phyloP scores from a whole-genome alignment of 2,329 filamentous ascomycete genomes.

The Eurotiales sp. region DNA sequence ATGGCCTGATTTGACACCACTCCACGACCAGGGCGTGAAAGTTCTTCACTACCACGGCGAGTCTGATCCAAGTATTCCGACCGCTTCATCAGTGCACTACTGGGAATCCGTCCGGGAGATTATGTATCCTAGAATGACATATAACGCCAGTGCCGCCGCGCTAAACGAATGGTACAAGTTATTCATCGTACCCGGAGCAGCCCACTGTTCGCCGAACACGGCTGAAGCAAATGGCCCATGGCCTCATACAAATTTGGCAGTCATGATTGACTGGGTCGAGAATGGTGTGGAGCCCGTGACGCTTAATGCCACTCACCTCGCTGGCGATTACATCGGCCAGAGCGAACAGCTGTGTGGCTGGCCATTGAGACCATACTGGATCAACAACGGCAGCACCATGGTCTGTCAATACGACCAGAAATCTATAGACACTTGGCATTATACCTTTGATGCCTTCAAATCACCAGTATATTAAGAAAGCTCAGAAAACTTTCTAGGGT shows the following conservation, averaged over 20 bases:
- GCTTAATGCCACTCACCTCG: slow-evolving; percentile 44
- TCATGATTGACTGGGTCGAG: slow-evolving; percentile 53
- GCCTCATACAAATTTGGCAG: slow-evolving; percentile 45
- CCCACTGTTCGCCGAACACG: slow-evolving; percentile 48
- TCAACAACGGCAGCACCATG: slow-evolving; percentile 27
- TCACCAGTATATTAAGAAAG: slow-evolving; percentile 37
- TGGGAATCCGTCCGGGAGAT: slow-evolving; percentile 50
- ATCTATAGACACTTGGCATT: slow-evolving; percentile 40
- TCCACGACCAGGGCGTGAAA: slow-evolving; percentile 51
- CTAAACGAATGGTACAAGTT: slow-evolving; percentile 54
- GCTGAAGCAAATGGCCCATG: slow-evolving; percentile 43
- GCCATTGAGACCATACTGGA: slow-evolving; percentile 31
- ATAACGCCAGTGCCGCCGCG: slow-evolving; percentile 37
- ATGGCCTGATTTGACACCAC: slow-evolving; percentile 50
- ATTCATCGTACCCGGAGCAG: slow-evolving; percentile 53
- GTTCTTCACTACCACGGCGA: slow-evolving; percentile 58
- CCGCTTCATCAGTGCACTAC: slow-evolving; percentile 54
- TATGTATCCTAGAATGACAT: slow-evolving; percentile 45
- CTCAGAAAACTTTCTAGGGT: too few relatives aligned
- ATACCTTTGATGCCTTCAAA: slow-evolving; percentile 37
- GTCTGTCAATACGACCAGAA: slow-evolving; percentile 37
- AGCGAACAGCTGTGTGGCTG: slow-evolving; percentile 34
- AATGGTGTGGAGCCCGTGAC: slow-evolving; percentile 43
- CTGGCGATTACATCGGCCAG: too few relatives aligned
- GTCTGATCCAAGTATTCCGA: slow-evolving; percentile 51